Percentiles rank a stretch among this genome's conserved stretches.
Evolutionary conservation across 306 rosid genomes (phyloP).

Genomic region (Clitoria ternatea): DNA sequence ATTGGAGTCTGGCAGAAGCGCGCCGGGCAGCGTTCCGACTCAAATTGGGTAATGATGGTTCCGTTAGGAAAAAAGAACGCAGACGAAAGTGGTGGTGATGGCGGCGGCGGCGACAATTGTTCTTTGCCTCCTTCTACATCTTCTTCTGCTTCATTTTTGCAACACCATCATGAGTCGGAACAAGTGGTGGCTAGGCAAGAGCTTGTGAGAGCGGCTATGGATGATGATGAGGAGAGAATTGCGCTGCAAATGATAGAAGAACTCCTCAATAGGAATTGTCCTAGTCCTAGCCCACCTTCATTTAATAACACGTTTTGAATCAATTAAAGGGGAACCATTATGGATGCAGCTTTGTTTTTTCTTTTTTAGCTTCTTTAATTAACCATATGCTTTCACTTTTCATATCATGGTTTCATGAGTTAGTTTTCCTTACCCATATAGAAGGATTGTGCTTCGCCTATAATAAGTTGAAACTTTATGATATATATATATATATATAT

Average conservation of each 20-base stretch:
- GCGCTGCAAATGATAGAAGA: slow-evolving; percentile 93
- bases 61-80: slow-evolving; percentile 34
- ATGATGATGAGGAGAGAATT: slow-evolving; percentile 65
- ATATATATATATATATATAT: too few species aligned
- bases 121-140: neutral
- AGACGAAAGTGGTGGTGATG: neutral
- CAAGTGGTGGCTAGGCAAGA: neutral
- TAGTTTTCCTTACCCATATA: too few species aligned
- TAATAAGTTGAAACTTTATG: too few species aligned
- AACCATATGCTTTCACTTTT: too few species aligned
- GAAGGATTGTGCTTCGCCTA: too few species aligned
- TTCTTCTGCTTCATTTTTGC: too few species aligned
- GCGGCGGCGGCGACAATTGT: too few species aligned
- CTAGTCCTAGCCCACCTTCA: slow-evolving; percentile 37
- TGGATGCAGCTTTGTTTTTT: too few species aligned
- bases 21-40: slow-evolving; percentile 57
- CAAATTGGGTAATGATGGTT: slow-evolving; percentile 77
- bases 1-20: slow-evolving; percentile 92
- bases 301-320: neutral
- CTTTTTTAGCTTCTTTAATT: neutral
- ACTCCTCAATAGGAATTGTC: slow-evolving; percentile 59
- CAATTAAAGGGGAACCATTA: too few species aligned
- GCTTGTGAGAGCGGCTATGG: slow-evolving; percentile 23
- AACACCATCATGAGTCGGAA: neutral
- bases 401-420: neutral